Evolutionary conservation across 805 yeast species (phyloP), one percentile per base, ranked within the genome.

Genomic region (Torulaspora quercuum): DNA sequence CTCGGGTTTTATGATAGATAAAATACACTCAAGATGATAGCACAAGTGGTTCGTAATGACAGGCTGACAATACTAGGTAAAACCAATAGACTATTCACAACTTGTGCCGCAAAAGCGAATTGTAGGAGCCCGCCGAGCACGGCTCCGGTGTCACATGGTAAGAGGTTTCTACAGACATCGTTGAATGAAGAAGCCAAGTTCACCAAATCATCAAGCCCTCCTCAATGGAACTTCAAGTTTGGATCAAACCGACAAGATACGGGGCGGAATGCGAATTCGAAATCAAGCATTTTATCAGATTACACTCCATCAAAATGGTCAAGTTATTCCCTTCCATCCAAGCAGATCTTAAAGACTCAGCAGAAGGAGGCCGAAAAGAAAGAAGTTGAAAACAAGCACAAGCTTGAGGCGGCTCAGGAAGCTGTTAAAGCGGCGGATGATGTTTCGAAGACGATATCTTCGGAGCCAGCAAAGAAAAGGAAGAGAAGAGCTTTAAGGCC

Each of bases 401-500:
- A 52, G 43, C 50, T 51, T 44, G 36, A 45, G 33, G 47, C 45
- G n/a, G 49, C 49, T 14, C 23, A 40, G 24, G 37, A 41, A 27
- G 38, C 45, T n/a, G 15, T 38, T 12, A 29, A 32, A 5, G 31
- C 18, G 10, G 35, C 39, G 9, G 34, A 13, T 6, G 22, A 32
- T 19, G 20, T 25, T 20, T 12, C 37, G 4, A 33, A 36, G 32
- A 27, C 27, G 20, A 11, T 25, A 6, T 19, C 29, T 15, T 21
- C 24, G 30, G 29, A 33, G 14, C 55, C 41, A 11, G 44, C 26
- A 19, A 59, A 40, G 35, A 65, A 63, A 54, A 67, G 69, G 37
- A 68, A 89, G 63, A 37, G 32, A 32, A 77, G 92, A 67, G 72
- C 76, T 15, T 68, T 92, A 41, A 77, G 78, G 55, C 96, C 97